Percentiles rank a stretch among this genome's conserved stretches.
These are phyloP conservation scores for Solanum tacnaense DNA, from an alignment of 257 asterid species.

Conservation along the genomic window DNA sequence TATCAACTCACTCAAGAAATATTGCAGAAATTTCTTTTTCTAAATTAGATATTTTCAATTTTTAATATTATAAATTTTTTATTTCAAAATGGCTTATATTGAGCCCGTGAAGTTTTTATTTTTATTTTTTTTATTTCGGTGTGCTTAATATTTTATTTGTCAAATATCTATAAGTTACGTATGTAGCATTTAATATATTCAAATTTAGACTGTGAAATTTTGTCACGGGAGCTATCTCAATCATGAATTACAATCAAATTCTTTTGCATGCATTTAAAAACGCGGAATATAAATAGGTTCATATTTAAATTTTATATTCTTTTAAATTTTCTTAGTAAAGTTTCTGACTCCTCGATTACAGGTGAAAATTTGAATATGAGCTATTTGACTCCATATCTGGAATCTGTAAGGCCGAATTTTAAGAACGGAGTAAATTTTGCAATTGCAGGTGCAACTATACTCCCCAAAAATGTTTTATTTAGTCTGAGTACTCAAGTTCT, in stretches of 20 bases:
- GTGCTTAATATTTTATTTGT: neutral
- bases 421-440: conserved; percentile 42
- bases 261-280: neutral
- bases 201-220: neutral
- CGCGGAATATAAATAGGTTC: neutral
- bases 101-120: neutral
- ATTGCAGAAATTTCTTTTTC: neutral
- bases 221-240: neutral
- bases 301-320: neutral
- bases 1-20: neutral
- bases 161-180: neutral
- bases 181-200: neutral
- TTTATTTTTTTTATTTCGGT: no score
- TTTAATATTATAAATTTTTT: neutral
- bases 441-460: conserved; percentile 18
- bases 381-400: conserved; percentile 31
- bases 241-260: neutral
- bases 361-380: conserved; percentile 21
- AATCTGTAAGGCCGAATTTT: conserved; percentile 22
- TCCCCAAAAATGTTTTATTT: conserved; percentile 12
- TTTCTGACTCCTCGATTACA: neutral
- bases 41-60: neutral
- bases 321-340: neutral
- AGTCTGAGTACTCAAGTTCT: conserved; percentile 22
- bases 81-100: neutral